A percentile compares a stretch with the other conserved stretches of the same genome.
These are phyloP conservation scores for Simplicillium aogashimaense DNA, from an alignment of 2,329 filamentous ascomycete species.

Conservation along the genomic window DNA sequence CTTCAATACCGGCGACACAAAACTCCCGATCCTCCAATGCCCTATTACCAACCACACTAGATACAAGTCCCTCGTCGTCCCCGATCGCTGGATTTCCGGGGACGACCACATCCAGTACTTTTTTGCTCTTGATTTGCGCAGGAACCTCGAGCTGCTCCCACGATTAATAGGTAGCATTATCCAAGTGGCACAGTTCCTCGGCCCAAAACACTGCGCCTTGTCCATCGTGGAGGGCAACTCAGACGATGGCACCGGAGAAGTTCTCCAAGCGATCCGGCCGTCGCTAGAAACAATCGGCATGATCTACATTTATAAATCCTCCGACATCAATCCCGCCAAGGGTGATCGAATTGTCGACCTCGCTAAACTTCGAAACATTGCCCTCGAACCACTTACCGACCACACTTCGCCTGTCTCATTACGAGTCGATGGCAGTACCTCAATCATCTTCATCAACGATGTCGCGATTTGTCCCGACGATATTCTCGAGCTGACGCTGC, in stretches of 20 bases:
- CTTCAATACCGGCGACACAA: conserved; percentile 13
- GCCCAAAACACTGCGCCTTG: conserved; percentile 37
- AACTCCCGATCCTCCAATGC: conserved; percentile 16
- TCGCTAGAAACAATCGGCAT: conserved; percentile 27
- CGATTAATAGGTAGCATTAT: conserved; percentile 41
- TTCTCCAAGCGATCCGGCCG: conserved; percentile 30
- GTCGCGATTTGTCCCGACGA: conserved; percentile 43
- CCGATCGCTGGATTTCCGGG: background rate
- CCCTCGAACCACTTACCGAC: conserved; percentile 33
- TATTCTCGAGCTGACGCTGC: conserved; percentile 44
- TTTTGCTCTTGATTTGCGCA: conserved; percentile 42
- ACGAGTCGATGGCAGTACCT: conserved; percentile 14
- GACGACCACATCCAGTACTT: conserved; percentile 25
- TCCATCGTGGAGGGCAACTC: conserved; percentile 48
- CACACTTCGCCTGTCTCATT: conserved; percentile 12
- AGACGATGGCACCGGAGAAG: conserved; percentile 40
- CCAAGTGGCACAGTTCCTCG: conserved; percentile 37
- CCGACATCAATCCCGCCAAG: conserved; percentile 29
- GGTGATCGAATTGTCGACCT: conserved; percentile 35
- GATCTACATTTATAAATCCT: conserved; percentile 31
- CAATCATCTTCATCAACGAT: conserved; percentile 44
- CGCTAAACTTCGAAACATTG: conserved; percentile 41
- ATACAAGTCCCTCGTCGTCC: conserved; percentile 12
- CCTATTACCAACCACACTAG: conserved; percentile 12
- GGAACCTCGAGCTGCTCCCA: conserved; percentile 34